These are phyloP conservation scores for Garcileccinum viscosum DNA, from an alignment of 1,284 basidiomycete genomes.

Conservation along the genomic window DNA sequence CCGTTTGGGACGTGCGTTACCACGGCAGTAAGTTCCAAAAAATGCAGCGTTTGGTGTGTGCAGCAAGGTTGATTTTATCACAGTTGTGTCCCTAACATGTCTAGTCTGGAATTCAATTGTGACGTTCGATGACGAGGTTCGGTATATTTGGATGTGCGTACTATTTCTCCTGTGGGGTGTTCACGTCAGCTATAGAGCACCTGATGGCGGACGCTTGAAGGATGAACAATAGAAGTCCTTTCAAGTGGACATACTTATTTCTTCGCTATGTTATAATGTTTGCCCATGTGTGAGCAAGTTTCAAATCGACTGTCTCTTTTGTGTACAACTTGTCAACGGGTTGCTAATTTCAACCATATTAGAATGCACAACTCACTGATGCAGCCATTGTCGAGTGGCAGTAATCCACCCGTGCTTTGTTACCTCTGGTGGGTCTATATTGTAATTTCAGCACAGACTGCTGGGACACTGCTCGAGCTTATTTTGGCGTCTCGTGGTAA, in stretches of 20 bases:
- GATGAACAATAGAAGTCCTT: constrained; percentile 24
- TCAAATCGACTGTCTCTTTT: not conserved
- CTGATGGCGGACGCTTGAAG: too few relatives aligned
- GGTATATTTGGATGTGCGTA: constrained; percentile 30
- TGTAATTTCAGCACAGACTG: constrained; percentile 7
- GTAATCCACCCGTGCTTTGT: constrained; percentile 21
- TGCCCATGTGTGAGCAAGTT: constrained; percentile 22
- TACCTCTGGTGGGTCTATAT: constrained; percentile 22
- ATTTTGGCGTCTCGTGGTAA: constrained; percentile 28
- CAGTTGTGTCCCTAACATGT: constrained; percentile 22
- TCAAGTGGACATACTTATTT: constrained; percentile 33
- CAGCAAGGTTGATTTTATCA: constrained; percentile 8
- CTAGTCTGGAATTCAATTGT: constrained; percentile 26
- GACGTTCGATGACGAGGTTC: constrained; percentile 24
- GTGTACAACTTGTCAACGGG: not conserved
- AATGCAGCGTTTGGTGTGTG: constrained; percentile 24
- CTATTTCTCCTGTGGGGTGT: fast-evolving
- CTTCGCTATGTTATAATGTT: constrained; percentile 27
- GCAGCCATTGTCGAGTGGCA: constrained; percentile 14
- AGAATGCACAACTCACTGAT: constrained; percentile 25
- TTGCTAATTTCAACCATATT: not conserved
- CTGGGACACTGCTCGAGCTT: constrained; percentile 23
- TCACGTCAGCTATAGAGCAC: too few relatives aligned
- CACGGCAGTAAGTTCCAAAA: too few relatives aligned
- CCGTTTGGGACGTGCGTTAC: too few relatives aligned